Conservation (phyloP, 164 flowering plant species). For the Houttuynia cordata region DNA sequence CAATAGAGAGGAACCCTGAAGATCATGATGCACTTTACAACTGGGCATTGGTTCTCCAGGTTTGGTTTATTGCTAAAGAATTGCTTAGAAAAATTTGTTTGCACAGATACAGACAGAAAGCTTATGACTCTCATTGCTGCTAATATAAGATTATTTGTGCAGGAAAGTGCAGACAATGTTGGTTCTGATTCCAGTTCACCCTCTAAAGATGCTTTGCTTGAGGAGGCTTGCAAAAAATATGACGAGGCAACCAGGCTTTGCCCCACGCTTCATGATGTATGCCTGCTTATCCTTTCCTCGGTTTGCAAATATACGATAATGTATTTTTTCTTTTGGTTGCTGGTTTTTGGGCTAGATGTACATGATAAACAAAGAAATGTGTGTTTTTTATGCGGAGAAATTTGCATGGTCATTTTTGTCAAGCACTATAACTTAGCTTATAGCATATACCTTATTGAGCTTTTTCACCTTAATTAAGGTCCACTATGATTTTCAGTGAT, state of each 20-base stretch:
- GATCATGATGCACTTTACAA: constrained; percentile 96
- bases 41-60: constrained; percentile 99
- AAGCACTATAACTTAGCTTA: no score
- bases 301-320: no score
- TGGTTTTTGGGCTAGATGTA: no score
- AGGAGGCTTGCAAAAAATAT: constrained; percentile 97
- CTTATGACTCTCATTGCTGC: background rate
- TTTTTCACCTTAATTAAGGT: no score
- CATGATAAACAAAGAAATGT: no score
- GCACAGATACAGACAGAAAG: background rate
- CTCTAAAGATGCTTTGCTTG: constrained; percentile 94
- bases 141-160: constrained; percentile 21
- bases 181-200: constrained; percentile 73
- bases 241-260: constrained; percentile 87
- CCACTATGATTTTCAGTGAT: no score
- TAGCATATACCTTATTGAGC: no score
- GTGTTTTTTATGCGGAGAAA: no score
- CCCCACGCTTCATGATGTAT: constrained; percentile 97
- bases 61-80: constrained; percentile 8
- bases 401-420: no score
- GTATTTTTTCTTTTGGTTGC: no score
- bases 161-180: constrained; percentile 99
- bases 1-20: constrained; percentile 77
- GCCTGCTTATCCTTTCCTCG: constrained; percentile 9
- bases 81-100: background rate